A percentile compares a stretch with the other conserved stretches of the same genome.
phyloP scores from a whole-genome alignment of 352 stramenopile species.

The Pythium sp. region DNA sequence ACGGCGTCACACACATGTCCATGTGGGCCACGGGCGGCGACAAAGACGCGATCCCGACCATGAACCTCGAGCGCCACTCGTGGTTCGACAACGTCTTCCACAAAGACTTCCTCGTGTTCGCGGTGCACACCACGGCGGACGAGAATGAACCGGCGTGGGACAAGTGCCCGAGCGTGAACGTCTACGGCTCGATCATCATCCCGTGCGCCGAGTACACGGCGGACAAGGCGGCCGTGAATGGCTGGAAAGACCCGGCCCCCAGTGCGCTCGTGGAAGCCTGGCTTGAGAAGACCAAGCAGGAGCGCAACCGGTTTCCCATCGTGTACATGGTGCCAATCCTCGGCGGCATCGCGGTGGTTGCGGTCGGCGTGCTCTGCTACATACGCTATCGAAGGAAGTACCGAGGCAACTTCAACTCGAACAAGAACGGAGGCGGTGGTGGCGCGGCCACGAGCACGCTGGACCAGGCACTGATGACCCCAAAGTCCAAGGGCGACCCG shows the following conservation, averaged over 20 bases:
- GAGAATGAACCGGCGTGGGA: conserved; percentile 25
- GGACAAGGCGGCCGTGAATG: conserved; percentile 14
- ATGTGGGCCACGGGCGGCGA: conserved; percentile 30
- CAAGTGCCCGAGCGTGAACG: conserved; percentile 15
- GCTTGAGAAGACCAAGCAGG: conserved; percentile 17
- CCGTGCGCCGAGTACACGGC: conserved; percentile 23
- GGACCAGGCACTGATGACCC: conserved; percentile 13
- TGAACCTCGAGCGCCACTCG: conserved; percentile 21
- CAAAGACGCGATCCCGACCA: conserved; percentile 5
- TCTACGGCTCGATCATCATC: conserved; percentile 35
- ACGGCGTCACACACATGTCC: conserved; percentile 15
- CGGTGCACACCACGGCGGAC: conserved; percentile 15
- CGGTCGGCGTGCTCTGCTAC: not conserved
- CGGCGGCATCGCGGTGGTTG: not conserved
- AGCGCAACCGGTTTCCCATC: not conserved
- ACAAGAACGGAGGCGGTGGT: conserved; percentile 2
- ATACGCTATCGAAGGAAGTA: conserved; percentile 7
- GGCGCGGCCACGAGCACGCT: not conserved
- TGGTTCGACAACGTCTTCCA: conserved; percentile 16
- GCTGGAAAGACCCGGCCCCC: conserved; percentile 11
- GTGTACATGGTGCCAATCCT: conserved; percentile 8
- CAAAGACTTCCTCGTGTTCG: conserved; percentile 17
- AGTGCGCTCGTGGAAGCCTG: conserved; percentile 23
- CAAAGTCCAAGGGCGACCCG: conserved; percentile 11
- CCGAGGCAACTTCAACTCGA: conserved; percentile 18